Base-by-base conservation (phyloP, 495 filamentous ascomycete species). In the Annulohypoxylon nitens region DNA sequence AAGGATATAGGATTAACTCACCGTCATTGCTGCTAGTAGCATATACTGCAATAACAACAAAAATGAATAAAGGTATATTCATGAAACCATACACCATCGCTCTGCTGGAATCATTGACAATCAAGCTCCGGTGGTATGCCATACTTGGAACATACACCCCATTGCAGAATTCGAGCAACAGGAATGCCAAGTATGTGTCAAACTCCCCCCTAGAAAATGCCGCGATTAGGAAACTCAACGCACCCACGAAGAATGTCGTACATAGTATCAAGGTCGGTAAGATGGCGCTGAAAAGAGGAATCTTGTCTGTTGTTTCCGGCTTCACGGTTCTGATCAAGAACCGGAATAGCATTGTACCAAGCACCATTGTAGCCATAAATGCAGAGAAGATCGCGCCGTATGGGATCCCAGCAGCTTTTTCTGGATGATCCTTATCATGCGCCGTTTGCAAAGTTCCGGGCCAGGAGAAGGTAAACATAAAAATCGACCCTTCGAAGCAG, bases 401-500 rank as follows among this genome's bases (percentile, higher is more conserved):
- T 4, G 84, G 84, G 33, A 64, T 73, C 0, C 48, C 23, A 7
- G 45, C 61, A 9, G 18, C 36, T 23, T 50, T 7, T 2, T 9
- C 54, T 0, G 66, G 65, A 47, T 63, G 34, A 11, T 69, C 50
- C 36, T 66, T 48, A 7, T 72, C 33, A 54, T 81, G 78, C 26
- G 79, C 79, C 30, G 77, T 64, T 41, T 82, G 80, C 0, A 86
- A 76, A 4, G 80, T 78, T 23, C 79, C 81, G 10, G 83, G 81
- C 80, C 82, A 84, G 72, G 85, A 84, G 76, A 86, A 87, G 37
- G 85, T 80, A 51, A 83, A 84, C 26, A 86, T 78, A 64, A 85
- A 86, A 74, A 86, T 83, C 0, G 84, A 81, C 8, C 84, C 83
- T 74, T 87, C 84, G 71, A 84, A 86, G 64, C 78, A 81, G 48